Evolutionary conservation across 73 alveolate genomes (phyloP).

Genomic region (Blepharisma japonicum): DNA sequence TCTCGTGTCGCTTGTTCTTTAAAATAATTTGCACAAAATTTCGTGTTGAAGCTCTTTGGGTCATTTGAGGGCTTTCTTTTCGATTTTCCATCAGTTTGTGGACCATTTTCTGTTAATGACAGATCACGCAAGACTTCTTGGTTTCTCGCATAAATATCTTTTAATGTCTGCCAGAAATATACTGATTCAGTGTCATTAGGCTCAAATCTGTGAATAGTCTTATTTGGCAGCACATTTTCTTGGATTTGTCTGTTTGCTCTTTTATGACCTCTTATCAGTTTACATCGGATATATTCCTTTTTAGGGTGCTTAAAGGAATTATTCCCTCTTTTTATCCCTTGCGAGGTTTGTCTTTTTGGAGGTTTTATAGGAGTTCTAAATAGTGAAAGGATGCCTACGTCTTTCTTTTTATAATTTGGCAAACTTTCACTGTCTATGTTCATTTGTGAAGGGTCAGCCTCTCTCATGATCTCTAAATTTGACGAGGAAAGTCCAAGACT

Average conservation of each 20-base stretch:
- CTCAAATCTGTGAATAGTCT: not conserved
- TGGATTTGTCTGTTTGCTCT: conserved; percentile 3
- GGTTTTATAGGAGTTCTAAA: too few species aligned
- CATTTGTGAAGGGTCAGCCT: too few species aligned
- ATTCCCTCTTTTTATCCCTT: too few species aligned
- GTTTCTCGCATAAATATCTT: not conserved
- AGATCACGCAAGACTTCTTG: not conserved
- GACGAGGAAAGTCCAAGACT: too few species aligned
- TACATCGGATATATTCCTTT: not conserved
- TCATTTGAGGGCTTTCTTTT: not conserved
- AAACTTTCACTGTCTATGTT: too few species aligned
- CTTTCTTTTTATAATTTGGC: too few species aligned
- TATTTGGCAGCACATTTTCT: not conserved
- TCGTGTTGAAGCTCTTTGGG: not conserved
- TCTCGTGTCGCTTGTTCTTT: not conserved
- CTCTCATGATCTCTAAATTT: too few species aligned
- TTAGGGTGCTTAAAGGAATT: not conserved
- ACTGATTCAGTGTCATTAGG: not conserved
- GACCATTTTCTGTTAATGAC: not conserved
- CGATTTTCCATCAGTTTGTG: not conserved
- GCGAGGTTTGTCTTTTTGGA: too few species aligned
- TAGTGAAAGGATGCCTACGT: too few species aligned
- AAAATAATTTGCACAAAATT: not conserved
- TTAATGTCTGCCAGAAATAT: not conserved
- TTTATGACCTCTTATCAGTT: not conserved